Evolutionary conservation across 1,284 basidiomycete species (phyloP).

Genomic region (Sanghuangporus baumii): DNA sequence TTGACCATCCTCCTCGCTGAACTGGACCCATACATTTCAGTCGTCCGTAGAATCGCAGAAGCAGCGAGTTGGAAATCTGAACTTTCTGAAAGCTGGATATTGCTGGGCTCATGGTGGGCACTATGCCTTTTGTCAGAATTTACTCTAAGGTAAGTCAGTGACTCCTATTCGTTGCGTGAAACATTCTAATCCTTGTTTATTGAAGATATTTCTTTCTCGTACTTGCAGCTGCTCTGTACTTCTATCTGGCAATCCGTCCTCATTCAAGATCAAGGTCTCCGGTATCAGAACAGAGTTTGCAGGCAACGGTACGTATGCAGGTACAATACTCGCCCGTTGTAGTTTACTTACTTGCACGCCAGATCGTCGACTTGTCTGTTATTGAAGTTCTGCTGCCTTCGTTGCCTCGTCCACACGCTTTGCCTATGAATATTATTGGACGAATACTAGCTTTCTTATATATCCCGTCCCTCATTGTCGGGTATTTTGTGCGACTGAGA

Average conservation of each 20-base stretch:
- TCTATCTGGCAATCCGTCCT: constrained; percentile 3
- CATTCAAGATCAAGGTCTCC: constrained; percentile 9
- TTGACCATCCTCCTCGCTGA: constrained; percentile 52
- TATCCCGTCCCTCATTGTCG: constrained; percentile 55
- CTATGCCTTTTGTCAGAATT: constrained; percentile 59
- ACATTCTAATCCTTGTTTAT: constrained; percentile 3
- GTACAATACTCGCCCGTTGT: constrained; percentile 47
- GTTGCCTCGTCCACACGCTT: constrained; percentile 24
- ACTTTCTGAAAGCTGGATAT: constrained; percentile 65
- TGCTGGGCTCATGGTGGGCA: constrained; percentile 71
- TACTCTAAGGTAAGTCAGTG: constrained; percentile 46
- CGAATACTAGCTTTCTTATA: constrained; percentile 48
- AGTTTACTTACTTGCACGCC: constrained; percentile 42
- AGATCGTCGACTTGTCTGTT: constrained; percentile 42
- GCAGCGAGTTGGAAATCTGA: constrained; percentile 56
- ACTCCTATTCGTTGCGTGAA: neutral
- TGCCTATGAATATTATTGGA: constrained; percentile 31
- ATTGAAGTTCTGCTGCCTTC: constrained; percentile 48
- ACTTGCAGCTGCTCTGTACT: constrained; percentile 5
- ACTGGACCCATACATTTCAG: constrained; percentile 51
- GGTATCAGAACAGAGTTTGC: constrained; percentile 15
- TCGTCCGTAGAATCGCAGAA: constrained; percentile 43
- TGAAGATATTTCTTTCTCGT: constrained; percentile 30
- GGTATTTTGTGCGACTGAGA: constrained; percentile 49
- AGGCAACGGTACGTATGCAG: constrained; percentile 16